Evolutionary conservation across 495 filamentous ascomycete species (phyloP), one percentile per base, ranked within the genome.

Genomic region (Trypethelium eluteriae): DNA sequence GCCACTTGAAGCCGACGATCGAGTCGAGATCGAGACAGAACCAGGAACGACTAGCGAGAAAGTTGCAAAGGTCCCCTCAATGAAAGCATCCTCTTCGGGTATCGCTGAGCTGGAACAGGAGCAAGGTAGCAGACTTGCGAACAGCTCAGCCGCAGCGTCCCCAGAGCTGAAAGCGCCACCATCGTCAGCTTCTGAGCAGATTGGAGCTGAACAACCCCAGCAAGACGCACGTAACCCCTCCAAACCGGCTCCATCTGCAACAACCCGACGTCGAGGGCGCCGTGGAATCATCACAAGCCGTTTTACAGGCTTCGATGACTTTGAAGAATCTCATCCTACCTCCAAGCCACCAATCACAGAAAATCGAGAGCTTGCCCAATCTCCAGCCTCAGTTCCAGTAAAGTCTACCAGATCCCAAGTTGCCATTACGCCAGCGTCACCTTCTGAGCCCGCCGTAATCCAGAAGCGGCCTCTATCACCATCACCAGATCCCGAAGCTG

Each of bases 261-360:
- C 72, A 49, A 61, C 63, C 62, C 78, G 79, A 67, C 76, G 80
- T 14, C 76, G 74, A 61, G 62, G 70, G 35, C 72, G 80, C 36
- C 77, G 81, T 35, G 62, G 76, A 34, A 75, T 80, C 2, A 73
- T 80, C n/a, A 86, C 83, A 36, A 68, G 67, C 66, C 86, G 88
- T 25, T 92, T 95, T 77, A 88, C 87, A 70, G 86, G 86, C 0
- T 96, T 96, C 64, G 85, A 85, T 67, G 85, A 87, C 65, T 84
- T 82, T 50, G 75, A 77, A 41, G 74, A 16, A 11, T 56, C 38
- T n/a, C 34, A 10, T 38, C 25, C 35, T 64, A n/a, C 25, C 38
- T 32, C 7, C 10, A 32, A 7, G 34, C 53, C 53, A 9, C 7
- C 53, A 4, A 36, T 59, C 18, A 18, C 18, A 36, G 53, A 59